Conservation (phyloP, 495 filamentous ascomycete species). For the Terfezia boudieri region DNA sequence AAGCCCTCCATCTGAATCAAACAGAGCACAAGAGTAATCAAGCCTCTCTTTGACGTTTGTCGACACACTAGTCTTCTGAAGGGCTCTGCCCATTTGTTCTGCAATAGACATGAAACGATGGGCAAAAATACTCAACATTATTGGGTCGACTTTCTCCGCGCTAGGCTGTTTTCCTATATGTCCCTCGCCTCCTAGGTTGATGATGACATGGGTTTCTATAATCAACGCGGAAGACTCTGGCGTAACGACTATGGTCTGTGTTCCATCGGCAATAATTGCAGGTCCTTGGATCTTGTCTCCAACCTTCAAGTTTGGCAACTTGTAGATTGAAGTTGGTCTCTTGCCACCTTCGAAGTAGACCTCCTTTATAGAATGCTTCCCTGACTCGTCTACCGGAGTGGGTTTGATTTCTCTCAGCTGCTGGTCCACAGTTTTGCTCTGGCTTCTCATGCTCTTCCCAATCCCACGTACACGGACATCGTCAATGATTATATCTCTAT, state of each 20-base stretch:
- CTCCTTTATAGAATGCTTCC: slow-evolving; percentile 31
- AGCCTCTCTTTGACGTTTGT: slow-evolving; percentile 96
- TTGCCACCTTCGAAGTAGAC: slow-evolving; percentile 58
- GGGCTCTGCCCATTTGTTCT: slow-evolving; percentile 86
- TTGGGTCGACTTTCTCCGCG: slow-evolving; percentile 47
- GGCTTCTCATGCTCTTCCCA: slow-evolving; percentile 56
- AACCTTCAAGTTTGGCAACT: slow-evolving; percentile 51
- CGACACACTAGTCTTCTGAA: slow-evolving; percentile 92
- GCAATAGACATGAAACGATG: slow-evolving; percentile 98
- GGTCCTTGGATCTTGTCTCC: slow-evolving; percentile 65
- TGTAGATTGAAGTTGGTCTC: slow-evolving; percentile 64
- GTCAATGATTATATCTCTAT: slow-evolving; percentile 77
- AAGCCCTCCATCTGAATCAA: slow-evolving; percentile 70
- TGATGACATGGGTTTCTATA: slow-evolving; percentile 49
- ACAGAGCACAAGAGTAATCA: slow-evolving; percentile 91
- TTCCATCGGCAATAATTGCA: slow-evolving; percentile 80
- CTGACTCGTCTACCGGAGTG: slow-evolving; percentile 26
- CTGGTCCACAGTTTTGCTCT: slow-evolving; percentile 58
- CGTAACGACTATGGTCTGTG: slow-evolving; percentile 84
- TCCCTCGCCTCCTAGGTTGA: slow-evolving; percentile 42
- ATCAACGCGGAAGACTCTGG: slow-evolving; percentile 53
- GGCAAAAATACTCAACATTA: slow-evolving; percentile 86
- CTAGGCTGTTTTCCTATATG: slow-evolving; percentile 22
- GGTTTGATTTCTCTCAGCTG: slow-evolving; percentile 46
- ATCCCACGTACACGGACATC: slow-evolving; percentile 80